A percentile compares a stretch with the other conserved stretches of the same genome.
Conservation (phyloP, 805 yeast species). For the Barnettozyma californica region DNA sequence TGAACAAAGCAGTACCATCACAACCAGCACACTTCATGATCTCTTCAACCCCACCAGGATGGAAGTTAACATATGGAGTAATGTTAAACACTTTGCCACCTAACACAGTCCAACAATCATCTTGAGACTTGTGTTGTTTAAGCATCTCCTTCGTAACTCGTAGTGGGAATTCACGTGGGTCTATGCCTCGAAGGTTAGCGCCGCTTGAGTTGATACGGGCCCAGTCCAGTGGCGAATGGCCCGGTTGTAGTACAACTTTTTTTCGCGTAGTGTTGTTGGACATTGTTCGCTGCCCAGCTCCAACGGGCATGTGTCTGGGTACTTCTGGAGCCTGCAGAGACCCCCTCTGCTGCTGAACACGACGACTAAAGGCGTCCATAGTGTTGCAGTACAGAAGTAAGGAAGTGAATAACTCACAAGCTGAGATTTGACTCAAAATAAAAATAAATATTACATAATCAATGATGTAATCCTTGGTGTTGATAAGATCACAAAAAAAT, state of each 20-base stretch:
- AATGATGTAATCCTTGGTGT: too few species aligned
- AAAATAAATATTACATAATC: too few species aligned
- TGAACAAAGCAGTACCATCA: slow-evolving; percentile 75
- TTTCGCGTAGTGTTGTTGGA: slow-evolving; percentile 27
- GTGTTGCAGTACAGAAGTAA: background rate
- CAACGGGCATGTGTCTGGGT: background rate
- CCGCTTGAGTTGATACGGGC: slow-evolving; percentile 50
- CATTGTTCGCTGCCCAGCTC: slow-evolving; percentile 14
- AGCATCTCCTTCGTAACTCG: slow-evolving; percentile 54
- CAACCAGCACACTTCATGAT: slow-evolving; percentile 74
- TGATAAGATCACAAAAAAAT: too few species aligned
- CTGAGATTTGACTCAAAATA: too few species aligned
- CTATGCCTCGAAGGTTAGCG: slow-evolving; percentile 48
- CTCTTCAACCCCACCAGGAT: slow-evolving; percentile 88
- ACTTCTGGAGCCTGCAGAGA: background rate
- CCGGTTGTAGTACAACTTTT: slow-evolving; percentile 67
- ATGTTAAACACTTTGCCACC: slow-evolving; percentile 80
- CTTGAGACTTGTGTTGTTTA: slow-evolving; percentile 46
- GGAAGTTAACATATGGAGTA: slow-evolving; percentile 78
- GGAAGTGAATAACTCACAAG: too few species aligned
- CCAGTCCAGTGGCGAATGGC: slow-evolving; percentile 88
- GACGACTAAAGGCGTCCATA: background rate
- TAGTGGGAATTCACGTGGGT: slow-evolving; percentile 49
- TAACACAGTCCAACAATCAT: slow-evolving; percentile 83
- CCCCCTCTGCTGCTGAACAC: background rate